Conservation (phyloP, 805 yeast species). For the Grigorovia transvaalensis region DNA sequence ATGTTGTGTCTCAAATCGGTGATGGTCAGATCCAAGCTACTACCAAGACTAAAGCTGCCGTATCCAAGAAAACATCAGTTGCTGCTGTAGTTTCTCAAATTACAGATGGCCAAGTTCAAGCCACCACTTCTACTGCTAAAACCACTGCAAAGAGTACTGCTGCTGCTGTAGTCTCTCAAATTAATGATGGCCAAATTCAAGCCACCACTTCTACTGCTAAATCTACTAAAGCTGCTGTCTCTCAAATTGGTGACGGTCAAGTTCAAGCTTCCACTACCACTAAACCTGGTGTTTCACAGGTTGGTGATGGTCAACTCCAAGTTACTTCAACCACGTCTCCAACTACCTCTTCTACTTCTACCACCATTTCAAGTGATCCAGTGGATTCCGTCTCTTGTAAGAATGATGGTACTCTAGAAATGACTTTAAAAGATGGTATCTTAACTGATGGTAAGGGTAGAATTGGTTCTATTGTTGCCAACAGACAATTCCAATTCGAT, state of each 20-base stretch:
- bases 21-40: slow-evolving; percentile 40
- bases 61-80: slow-evolving; percentile 22
- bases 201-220: slow-evolving; percentile 28
- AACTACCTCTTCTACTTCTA: slow-evolving; percentile 11
- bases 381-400: slow-evolving; percentile 30
- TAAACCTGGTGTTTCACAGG: slow-evolving; percentile 22
- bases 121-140: slow-evolving; percentile 18
- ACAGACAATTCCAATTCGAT: slow-evolving; percentile 64
- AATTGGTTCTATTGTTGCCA: slow-evolving; percentile 58
- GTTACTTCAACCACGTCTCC: slow-evolving; percentile 18
- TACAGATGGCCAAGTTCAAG: slow-evolving; percentile 34
- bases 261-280: slow-evolving; percentile 26
- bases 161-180: slow-evolving; percentile 35
- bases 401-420: slow-evolving; percentile 35
- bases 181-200: slow-evolving; percentile 44
- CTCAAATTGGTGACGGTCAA: slow-evolving; percentile 37
- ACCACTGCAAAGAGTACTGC: slow-evolving; percentile 16
- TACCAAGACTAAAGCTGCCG: slow-evolving; percentile 17
- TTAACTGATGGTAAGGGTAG: slow-evolving; percentile 46
- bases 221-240: slow-evolving; percentile 28
- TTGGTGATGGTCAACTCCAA: slow-evolving; percentile 21
- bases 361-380: slow-evolving; percentile 23
- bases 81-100: slow-evolving; percentile 27
- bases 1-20: slow-evolving; percentile 34
- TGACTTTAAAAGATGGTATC: slow-evolving; percentile 37